A percentile compares a stretch with the other conserved stretches of the same genome.
phyloP scores from a whole-genome alignment of 192 early-diverging fungal species.

The Coemansia sp. region DNA sequence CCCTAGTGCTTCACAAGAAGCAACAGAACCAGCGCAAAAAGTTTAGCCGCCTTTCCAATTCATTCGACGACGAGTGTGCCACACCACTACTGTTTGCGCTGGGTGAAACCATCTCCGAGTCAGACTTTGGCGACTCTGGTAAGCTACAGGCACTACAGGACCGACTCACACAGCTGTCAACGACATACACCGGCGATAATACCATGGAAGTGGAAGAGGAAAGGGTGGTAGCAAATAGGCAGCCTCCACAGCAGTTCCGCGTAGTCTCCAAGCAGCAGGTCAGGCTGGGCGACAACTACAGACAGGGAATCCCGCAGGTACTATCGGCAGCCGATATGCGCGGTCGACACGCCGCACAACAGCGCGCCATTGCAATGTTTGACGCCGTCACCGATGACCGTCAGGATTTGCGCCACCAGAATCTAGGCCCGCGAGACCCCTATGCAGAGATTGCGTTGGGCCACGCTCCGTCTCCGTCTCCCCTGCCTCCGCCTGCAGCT shows the following conservation, averaged over 20 bases:
- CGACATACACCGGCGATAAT: background rate
- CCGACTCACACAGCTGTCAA: conserved; percentile 21
- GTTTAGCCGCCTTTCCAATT: background rate
- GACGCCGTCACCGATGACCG: conserved; percentile 63
- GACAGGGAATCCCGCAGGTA: conserved; percentile 29
- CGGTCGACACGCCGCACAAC: conserved; percentile 18
- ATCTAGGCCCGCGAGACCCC: background rate
- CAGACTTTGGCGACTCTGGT: conserved; percentile 54
- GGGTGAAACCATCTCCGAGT: conserved; percentile 65
- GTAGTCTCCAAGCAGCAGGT: conserved; percentile 25
- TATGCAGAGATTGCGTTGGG: conserved; percentile 17
- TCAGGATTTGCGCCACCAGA: background rate
- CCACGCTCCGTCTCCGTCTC: background rate
- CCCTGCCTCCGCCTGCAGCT: conserved; percentile 23
- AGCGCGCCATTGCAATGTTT: conserved; percentile 64
- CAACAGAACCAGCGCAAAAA: conserved; percentile 6
- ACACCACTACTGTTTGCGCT: conserved; percentile 58
- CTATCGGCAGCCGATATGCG: conserved; percentile 35
- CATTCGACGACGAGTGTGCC: background rate
- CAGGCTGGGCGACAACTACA: background rate
- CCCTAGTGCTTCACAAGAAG: conserved; percentile 49
- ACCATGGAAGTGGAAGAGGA: conserved; percentile 8
- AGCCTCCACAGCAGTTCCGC: conserved; percentile 17
- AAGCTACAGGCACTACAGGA: conserved; percentile 57
- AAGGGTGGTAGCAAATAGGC: background rate